Percentiles rank a stretch among this genome's conserved stretches.
Evolutionary conservation across 1,139 yeast species (phyloP).

Genomic region (Pichia norvegensis): DNA sequence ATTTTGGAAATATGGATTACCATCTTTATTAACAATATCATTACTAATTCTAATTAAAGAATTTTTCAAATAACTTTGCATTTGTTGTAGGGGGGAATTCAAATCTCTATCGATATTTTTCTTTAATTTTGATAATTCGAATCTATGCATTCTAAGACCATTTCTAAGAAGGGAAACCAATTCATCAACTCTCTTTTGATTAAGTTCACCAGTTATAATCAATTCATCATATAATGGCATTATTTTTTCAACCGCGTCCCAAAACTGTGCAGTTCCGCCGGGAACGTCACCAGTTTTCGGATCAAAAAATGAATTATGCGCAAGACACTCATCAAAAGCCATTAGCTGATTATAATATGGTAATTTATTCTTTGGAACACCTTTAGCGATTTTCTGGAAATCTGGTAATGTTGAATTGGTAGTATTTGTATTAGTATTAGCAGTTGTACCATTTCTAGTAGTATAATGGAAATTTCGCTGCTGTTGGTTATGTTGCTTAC

Average conservation of each 20-base stretch:
- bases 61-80: constrained; percentile 34
- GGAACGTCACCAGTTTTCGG: constrained; percentile 24
- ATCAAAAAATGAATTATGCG: constrained; percentile 32
- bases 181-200: constrained; percentile 34
- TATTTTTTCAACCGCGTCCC: constrained; percentile 41
- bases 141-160: constrained; percentile 43
- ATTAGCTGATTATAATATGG: constrained; percentile 26
- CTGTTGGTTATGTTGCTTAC: constrained; percentile 1
- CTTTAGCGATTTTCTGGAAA: constrained; percentile 16
- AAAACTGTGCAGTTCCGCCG: constrained; percentile 29
- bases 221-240: constrained; percentile 41
- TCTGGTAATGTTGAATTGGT: constrained; percentile 4
- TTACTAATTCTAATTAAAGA: constrained; percentile 38
- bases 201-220: constrained; percentile 37
- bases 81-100: constrained; percentile 39
- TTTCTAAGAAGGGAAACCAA: constrained; percentile 41
- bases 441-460: background rate
- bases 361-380: constrained; percentile 18
- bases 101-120: constrained; percentile 47
- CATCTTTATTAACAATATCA: constrained; percentile 32
- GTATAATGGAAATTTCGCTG: constrained; percentile 7
- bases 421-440: background rate
- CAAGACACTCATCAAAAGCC: constrained; percentile 42
- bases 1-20: background rate
- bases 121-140: constrained; percentile 38